Conservation (phyloP, 1,284 basidiomycete species). For the Agroathelia rolfsii region DNA sequence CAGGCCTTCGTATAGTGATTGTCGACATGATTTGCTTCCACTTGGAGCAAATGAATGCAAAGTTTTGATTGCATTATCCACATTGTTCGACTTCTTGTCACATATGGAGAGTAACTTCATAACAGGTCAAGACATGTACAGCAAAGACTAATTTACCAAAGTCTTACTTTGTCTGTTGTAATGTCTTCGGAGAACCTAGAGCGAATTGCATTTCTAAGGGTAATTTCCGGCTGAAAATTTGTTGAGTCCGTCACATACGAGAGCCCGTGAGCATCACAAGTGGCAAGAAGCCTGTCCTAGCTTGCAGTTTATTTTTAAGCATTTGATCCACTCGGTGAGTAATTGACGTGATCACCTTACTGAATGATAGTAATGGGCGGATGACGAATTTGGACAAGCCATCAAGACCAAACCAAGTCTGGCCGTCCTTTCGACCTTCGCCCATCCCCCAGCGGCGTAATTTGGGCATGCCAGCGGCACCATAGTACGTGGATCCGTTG, state of each 20-base stretch:
- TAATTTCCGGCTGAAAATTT: conserved; percentile 62
- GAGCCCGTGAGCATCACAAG: conserved; percentile 51
- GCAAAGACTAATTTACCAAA: too few relatives aligned
- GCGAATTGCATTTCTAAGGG: conserved; percentile 61
- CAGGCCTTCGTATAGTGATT: too few relatives aligned
- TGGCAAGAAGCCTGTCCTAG: conserved; percentile 66
- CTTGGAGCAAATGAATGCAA: too few relatives aligned
- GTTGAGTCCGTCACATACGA: conserved; percentile 56
- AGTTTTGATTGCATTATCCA: too few relatives aligned
- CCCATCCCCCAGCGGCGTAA: conserved; percentile 73
- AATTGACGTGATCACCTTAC: conserved; percentile 40
- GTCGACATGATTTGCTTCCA: too few relatives aligned
- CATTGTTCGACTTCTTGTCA: too few relatives aligned
- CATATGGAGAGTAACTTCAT: too few relatives aligned
- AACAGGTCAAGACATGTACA: too few relatives aligned
- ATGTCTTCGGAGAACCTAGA: conserved; percentile 21
- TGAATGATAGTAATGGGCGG: conserved; percentile 53
- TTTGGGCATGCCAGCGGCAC: conserved; percentile 55
- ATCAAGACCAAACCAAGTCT: conserved; percentile 32
- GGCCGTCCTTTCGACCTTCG: conserved; percentile 18
- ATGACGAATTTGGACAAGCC: conserved; percentile 62
- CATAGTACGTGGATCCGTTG: conserved; percentile 41
- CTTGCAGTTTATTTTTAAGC: conserved; percentile 7
- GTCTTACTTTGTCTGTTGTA: conserved; percentile 13
- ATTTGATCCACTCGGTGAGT: conserved; percentile 1